Evolutionary conservation across 148 eudicot genomes (phyloP).

Genomic region (Tetragonia tetragonoides): DNA sequence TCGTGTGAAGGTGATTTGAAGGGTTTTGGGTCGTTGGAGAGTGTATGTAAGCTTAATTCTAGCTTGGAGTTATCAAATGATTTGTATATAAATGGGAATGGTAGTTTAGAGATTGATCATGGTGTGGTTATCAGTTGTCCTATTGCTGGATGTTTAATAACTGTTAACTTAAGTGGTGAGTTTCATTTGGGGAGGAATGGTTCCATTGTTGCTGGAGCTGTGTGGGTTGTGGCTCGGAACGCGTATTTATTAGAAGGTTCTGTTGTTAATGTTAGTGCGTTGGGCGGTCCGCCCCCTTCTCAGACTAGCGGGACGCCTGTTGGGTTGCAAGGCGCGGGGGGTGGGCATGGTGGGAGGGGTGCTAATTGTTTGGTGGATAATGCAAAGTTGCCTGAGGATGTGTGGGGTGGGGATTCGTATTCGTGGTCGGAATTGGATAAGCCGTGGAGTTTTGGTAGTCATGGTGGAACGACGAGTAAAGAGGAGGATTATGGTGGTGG

Average conservation of each 20-base stretch:
- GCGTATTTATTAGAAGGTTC: constrained; percentile 46
- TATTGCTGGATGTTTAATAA: constrained; percentile 50
- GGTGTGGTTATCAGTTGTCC: constrained; percentile 63
- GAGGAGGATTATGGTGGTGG: constrained; percentile 78
- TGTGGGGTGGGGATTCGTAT: constrained; percentile 95
- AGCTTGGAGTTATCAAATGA: constrained; percentile 53
- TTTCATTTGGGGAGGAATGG: constrained; percentile 50
- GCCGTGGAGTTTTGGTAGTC: constrained; percentile 87
- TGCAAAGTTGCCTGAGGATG: constrained; percentile 62
- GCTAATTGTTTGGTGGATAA: constrained; percentile 81
- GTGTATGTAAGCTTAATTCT: constrained; percentile 49
- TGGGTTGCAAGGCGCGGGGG: constrained; percentile 68
- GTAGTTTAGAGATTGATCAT: constrained; percentile 49
- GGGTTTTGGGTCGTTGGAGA: constrained; percentile 68
- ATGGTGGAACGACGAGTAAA: constrained; percentile 66
- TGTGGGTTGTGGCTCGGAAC: constrained; percentile 39
- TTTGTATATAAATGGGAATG: constrained; percentile 61
- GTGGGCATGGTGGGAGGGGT: constrained; percentile 93
- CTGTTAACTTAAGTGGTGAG: constrained; percentile 51
- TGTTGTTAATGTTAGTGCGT: constrained; percentile 55
- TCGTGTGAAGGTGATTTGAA: constrained; percentile 60
- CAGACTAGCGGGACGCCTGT: constrained; percentile 64
- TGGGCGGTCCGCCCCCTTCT: constrained; percentile 58
- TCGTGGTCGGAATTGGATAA: constrained; percentile 61
- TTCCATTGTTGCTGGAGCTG: constrained; percentile 48